Percentiles rank a stretch among this genome's conserved stretches.
These are phyloP conservation scores for Xylariomycetidae sp. DNA, from an alignment of 2,329 filamentous ascomycete genomes.

Conservation along the genomic window DNA sequence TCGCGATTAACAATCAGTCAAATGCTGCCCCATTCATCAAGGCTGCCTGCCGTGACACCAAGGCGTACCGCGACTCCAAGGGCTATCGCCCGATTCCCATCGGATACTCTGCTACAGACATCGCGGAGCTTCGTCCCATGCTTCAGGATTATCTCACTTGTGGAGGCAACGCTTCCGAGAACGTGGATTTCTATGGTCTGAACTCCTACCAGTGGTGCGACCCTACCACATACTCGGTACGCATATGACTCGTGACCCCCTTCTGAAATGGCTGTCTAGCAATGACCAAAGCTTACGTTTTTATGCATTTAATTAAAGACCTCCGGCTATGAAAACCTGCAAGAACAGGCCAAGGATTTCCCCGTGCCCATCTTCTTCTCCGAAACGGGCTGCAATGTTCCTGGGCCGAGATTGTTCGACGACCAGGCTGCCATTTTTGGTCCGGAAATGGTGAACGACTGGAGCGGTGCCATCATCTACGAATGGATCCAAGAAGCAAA, in stretches of 20 bases:
- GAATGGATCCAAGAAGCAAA: conserved; percentile 88
- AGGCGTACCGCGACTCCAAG: conserved; percentile 71
- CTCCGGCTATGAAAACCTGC: conserved; percentile 67
- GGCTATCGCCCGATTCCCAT: conserved; percentile 77
- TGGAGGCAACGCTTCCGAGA: conserved; percentile 62
- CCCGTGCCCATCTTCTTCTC: conserved; percentile 87
- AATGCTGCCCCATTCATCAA: conserved; percentile 76
- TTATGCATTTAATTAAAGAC: no score
- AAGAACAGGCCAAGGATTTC: conserved; percentile 63
- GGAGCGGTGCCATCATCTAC: conserved; percentile 78
- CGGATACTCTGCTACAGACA: conserved; percentile 85
- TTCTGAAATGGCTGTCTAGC: no score
- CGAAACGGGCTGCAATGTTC: conserved; percentile 77
- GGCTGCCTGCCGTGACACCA: conserved; percentile 75
- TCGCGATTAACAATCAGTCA: conserved; percentile 57
- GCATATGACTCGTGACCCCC: no score
- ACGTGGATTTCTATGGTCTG: conserved; percentile 77
- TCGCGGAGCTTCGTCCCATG: conserved; percentile 61
- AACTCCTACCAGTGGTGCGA: conserved; percentile 85
- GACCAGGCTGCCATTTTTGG: conserved; percentile 78
- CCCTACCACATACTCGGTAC: conserved; percentile 49
- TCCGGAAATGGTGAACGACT: conserved; percentile 62
- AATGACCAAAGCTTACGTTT: no score
- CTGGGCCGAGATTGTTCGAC: conserved; percentile 56
- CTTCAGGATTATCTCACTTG: conserved; percentile 73